Evolutionary conservation across 176 grass and related monocot genomes (phyloP).

Genomic region (Rhynchospora pubera): DNA sequence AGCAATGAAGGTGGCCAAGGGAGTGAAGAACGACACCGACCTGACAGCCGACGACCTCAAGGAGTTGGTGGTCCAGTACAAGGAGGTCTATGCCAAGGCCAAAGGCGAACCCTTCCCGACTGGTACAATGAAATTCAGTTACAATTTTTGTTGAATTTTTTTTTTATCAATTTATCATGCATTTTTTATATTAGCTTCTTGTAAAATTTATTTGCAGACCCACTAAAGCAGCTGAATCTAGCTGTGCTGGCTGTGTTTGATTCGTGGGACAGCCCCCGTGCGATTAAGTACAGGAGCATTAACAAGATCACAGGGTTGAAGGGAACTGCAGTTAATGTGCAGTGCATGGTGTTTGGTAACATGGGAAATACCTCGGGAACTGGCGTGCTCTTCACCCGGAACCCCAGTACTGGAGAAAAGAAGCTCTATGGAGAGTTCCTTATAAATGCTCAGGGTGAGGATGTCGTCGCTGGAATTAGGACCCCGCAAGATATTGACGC

Average conservation of each 20-base stretch:
- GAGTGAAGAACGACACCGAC: conserved; percentile 51
- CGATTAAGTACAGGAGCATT: conserved; percentile 88
- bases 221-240: conserved; percentile 61
- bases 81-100: conserved; percentile 69
- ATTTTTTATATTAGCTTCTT: not conserved
- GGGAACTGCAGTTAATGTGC: conserved; percentile 93
- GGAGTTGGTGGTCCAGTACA: conserved; percentile 70
- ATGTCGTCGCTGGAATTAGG: conserved; percentile 96
- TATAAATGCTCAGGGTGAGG: conserved; percentile 92
- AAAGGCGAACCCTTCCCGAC: conserved; percentile 82
- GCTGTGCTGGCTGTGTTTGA: conserved; percentile 74
- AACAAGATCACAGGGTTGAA: conserved; percentile 75
- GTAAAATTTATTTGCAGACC: conserved; percentile 36
- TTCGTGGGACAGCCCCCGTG: conserved; percentile 90
- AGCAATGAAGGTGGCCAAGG: conserved; percentile 60
- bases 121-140: conserved; percentile 22
- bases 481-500: conserved; percentile 73
- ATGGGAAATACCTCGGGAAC: conserved; percentile 94
- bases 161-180: not conserved
- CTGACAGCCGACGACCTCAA: conserved; percentile 70
- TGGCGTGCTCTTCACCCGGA: conserved; percentile 93
- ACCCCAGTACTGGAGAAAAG: conserved; percentile 90
- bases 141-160: not conserved
- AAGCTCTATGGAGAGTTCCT: conserved; percentile 98
- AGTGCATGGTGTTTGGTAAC: conserved; percentile 98